Evolutionary conservation across 163 green algal genomes (phyloP).

Genomic region (Picocystis sp.): DNA sequence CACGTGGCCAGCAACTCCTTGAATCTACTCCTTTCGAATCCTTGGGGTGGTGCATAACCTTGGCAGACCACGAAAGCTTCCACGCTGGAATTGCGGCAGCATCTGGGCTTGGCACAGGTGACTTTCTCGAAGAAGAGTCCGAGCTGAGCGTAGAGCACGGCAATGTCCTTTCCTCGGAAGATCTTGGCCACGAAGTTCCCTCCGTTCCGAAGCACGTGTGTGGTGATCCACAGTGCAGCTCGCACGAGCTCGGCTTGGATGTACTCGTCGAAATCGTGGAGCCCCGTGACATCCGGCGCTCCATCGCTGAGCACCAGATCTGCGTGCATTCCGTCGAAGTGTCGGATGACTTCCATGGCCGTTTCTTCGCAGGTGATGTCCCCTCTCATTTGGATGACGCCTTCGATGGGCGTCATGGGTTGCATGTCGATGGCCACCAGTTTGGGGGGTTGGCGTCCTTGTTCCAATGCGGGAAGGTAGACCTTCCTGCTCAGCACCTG

Average conservation of each 20-base stretch:
- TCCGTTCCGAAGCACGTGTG: constrained; percentile 55
- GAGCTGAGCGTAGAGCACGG: constrained; percentile 77
- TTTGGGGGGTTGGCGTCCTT: constrained; percentile 39
- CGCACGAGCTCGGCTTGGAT: constrained; percentile 45
- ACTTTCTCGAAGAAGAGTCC: constrained; percentile 81
- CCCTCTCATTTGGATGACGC: constrained; percentile 79
- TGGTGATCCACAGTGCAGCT: constrained; percentile 63
- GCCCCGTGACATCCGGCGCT: constrained; percentile 89
- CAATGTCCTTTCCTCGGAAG: constrained; percentile 73
- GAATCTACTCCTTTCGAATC: neutral
- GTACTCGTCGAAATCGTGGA: constrained; percentile 97
- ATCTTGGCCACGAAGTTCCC: constrained; percentile 94
- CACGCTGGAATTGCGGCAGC: constrained; percentile 69
- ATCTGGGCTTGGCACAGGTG: constrained; percentile 78
- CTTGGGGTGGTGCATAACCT: constrained; percentile 37
- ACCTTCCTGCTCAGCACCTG: constrained; percentile 82
- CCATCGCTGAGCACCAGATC: constrained; percentile 93
- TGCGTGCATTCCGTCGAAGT: constrained; percentile 71
- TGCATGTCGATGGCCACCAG: constrained; percentile 95
- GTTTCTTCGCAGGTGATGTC: constrained; percentile 82
- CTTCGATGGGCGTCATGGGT: constrained; percentile 95
- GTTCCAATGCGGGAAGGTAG: constrained; percentile 62
- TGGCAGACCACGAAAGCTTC: constrained; percentile 95
- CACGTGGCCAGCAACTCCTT: too few relatives aligned
- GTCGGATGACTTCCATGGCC: constrained; percentile 41